Conservation (phyloP, 2,329 filamentous ascomycete species). For the Botrytis fabae region DNA sequence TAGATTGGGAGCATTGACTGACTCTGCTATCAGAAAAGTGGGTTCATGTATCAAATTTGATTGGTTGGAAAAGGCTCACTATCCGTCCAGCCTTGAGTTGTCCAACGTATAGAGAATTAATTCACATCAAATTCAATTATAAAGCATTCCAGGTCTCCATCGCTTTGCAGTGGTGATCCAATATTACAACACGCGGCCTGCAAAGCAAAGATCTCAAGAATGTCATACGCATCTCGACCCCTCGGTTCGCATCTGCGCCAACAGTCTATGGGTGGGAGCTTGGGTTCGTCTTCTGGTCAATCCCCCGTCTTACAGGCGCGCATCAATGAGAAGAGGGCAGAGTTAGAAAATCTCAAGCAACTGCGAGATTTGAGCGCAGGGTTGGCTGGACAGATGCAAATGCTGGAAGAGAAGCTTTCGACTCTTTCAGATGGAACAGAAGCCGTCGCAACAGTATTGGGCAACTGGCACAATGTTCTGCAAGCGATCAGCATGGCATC, state of each 20-base stretch:
- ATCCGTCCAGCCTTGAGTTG: conserved; percentile 5
- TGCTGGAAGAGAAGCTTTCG: conserved; percentile 72
- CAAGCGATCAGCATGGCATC: conserved; percentile 85
- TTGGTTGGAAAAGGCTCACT: neutral
- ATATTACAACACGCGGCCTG: neutral
- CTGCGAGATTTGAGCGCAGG: conserved; percentile 76
- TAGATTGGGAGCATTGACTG: conserved; percentile 17
- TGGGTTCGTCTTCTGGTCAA: conserved; percentile 53
- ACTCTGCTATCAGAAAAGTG: conserved; percentile 12
- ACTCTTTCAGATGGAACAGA: conserved; percentile 82
- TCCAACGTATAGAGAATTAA: conserved; percentile 4
- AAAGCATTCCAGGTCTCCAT: neutral
- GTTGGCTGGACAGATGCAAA: conserved; percentile 79
- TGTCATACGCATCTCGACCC: conserved; percentile 58
- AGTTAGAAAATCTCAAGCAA: conserved; percentile 76
- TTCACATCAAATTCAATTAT: conserved; percentile 2
- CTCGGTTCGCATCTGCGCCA: conserved; percentile 69
- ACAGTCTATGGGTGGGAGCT: conserved; percentile 53
- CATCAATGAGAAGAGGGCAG: conserved; percentile 82
- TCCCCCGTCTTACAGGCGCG: conserved; percentile 71
- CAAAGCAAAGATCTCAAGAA: conserved; percentile 36
- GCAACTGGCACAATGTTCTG: conserved; percentile 64
- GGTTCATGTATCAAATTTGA: neutral
- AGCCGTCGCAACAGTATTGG: conserved; percentile 49
- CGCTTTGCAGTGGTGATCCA: conserved; percentile 1